Percentiles rank a stretch among this genome's conserved stretches.
phyloP scores from a whole-genome alignment of 2,329 filamentous ascomycete genomes.

The Rhytidhysteron rufulum region DNA sequence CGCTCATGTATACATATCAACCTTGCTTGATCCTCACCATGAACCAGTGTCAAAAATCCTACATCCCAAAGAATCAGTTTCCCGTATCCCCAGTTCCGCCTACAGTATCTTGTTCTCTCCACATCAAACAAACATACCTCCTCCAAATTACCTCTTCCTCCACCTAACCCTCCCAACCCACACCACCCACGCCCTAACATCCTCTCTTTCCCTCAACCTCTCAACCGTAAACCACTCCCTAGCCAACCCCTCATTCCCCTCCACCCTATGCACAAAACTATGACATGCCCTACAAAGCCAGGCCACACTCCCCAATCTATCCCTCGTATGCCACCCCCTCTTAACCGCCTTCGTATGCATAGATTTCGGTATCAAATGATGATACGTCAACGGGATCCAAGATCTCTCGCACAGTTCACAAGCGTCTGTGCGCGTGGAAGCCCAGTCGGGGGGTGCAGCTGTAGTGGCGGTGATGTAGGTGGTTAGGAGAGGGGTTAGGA shows the following conservation, averaged over 20 bases:
- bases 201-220: slow-evolving; percentile 63
- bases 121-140: too few species aligned
- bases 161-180: slow-evolving; percentile 74
- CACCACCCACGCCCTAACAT: slow-evolving; percentile 65
- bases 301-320: slow-evolving; percentile 73
- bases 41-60: too few species aligned
- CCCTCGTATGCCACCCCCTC: slow-evolving; percentile 73
- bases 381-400: slow-evolving; percentile 75
- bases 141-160: slow-evolving; percentile 53
- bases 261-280: slow-evolving; percentile 73
- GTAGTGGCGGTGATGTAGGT: slow-evolving; percentile 58
- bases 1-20: too few species aligned
- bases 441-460: slow-evolving; percentile 61
- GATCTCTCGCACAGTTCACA: slow-evolving; percentile 76
- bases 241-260: slow-evolving; percentile 73
- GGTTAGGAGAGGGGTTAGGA: slow-evolving; percentile 62
- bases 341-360: slow-evolving; percentile 74
- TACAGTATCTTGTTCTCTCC: too few species aligned
- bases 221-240: slow-evolving; percentile 71
- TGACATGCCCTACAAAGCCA: slow-evolving; percentile 86
- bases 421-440: slow-evolving; percentile 48
- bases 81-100: too few species aligned
- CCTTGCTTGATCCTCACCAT: too few species aligned
- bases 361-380: slow-evolving; percentile 77
- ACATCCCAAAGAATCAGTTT: too few species aligned